These are phyloP conservation scores for Russula brevipes DNA, from an alignment of 768 basidiomycete species.

Conservation along the genomic window DNA sequence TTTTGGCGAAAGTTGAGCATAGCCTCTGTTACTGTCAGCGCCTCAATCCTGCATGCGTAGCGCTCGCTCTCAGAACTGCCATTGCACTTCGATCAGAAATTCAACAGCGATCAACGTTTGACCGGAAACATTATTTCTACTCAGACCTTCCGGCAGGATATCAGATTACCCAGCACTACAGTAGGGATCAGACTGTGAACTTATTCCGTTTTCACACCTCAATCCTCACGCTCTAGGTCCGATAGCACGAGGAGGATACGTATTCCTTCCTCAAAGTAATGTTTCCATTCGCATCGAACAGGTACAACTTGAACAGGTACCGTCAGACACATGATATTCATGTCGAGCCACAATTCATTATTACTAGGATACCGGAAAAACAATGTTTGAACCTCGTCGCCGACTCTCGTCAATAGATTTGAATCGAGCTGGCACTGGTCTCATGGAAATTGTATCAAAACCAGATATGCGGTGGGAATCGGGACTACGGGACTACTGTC, in stretches of 20 bases:
- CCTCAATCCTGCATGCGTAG: slow-evolving; percentile 64
- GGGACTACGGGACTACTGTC: background rate
- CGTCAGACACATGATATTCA: slow-evolving; percentile 1
- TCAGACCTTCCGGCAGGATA: slow-evolving; percentile 90
- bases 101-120: slow-evolving; percentile 74
- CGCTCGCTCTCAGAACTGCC: slow-evolving; percentile 76
- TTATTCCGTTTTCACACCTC: slow-evolving; percentile 5
- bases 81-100: slow-evolving; percentile 66
- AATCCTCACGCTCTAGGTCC: slow-evolving; percentile 53
- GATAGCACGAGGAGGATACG: slow-evolving; percentile 61
- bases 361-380: slow-evolving; percentile 87
- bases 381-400: slow-evolving; percentile 51
- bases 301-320: slow-evolving; percentile 90
- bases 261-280: slow-evolving; percentile 42
- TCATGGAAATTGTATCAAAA: slow-evolving; percentile 95
- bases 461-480: slow-evolving; percentile 67
- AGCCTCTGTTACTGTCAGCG: slow-evolving; percentile 34
- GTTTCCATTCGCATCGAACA: slow-evolving; percentile 78
- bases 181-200: slow-evolving; percentile 2
- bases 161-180: slow-evolving; percentile 61
- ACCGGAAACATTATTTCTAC: slow-evolving; percentile 98
- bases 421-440: slow-evolving; percentile 81
- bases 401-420: slow-evolving; percentile 68
- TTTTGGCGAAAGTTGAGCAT: background rate
- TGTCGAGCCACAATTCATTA: background rate